Conservation (phyloP, 495 filamentous ascomycete genomes). For the Pseudoneurospora amorphoporcata region DNA sequence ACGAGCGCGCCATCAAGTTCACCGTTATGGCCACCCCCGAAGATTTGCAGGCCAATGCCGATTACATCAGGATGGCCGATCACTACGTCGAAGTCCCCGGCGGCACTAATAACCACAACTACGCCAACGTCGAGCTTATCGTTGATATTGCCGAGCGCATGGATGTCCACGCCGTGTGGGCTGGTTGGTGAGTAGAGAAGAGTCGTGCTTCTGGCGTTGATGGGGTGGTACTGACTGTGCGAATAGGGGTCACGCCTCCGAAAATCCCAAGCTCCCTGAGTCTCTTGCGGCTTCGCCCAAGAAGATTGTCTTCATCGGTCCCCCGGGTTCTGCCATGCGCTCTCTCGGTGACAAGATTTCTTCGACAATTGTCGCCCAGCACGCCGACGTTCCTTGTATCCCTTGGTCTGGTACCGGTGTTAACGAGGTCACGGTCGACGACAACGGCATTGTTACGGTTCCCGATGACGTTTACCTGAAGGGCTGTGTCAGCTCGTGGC, state of each 20-base stretch:
- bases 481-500: slow-evolving; percentile 77
- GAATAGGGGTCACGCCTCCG: slow-evolving; percentile 87
- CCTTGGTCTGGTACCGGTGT: slow-evolving; percentile 97
- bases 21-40: slow-evolving; percentile 99
- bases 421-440: slow-evolving; percentile 64
- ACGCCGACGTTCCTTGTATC: slow-evolving; percentile 94
- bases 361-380: slow-evolving; percentile 97
- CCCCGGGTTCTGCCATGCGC: slow-evolving; percentile 95
- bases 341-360: slow-evolving; percentile 99
- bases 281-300: slow-evolving; percentile 89
- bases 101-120: slow-evolving; percentile 99
- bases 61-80: slow-evolving; percentile 99
- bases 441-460: slow-evolving; percentile 84
- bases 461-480: slow-evolving; percentile 76
- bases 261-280: slow-evolving; percentile 96
- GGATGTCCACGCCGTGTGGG: slow-evolving; percentile 97
- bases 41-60: slow-evolving; percentile 92
- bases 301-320: slow-evolving; percentile 98
- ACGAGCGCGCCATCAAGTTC: slow-evolving; percentile 96
- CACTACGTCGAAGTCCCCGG: slow-evolving; percentile 99
- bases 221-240: slow-evolving; percentile 1
- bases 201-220: slow-evolving; percentile 16
- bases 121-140: slow-evolving; percentile 98
- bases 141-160: slow-evolving; percentile 99
- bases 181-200: slow-evolving; percentile 63